Conservation (phyloP, 1,284 basidiomycete genomes). For the Amylostereum areolatum region DNA sequence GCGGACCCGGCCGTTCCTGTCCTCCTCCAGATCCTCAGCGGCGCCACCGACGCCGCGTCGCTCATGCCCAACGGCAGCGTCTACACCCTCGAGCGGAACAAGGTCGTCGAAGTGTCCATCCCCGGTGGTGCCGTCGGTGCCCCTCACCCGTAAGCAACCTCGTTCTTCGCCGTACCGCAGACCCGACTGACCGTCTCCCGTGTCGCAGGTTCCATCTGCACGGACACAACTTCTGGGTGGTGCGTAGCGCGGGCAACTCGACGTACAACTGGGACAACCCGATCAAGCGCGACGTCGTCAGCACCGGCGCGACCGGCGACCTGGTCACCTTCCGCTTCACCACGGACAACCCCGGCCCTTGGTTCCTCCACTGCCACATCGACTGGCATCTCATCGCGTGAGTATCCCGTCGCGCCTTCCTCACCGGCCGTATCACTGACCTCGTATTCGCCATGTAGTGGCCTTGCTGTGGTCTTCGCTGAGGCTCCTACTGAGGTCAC, state of each 20-base stretch:
- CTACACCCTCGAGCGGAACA: slow-evolving; percentile 17
- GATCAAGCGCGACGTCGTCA: slow-evolving; percentile 30
- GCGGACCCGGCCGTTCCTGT: slow-evolving; percentile 22
- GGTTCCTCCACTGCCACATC: slow-evolving; percentile 2
- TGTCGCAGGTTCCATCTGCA: slow-evolving; percentile 30
- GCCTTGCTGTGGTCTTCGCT: not conserved
- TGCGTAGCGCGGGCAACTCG: slow-evolving; percentile 25
- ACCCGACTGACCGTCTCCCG: not conserved
- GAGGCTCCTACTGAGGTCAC: not conserved
- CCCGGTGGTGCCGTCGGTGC: not conserved
- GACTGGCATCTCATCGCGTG: not conserved
- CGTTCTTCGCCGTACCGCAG: not conserved
- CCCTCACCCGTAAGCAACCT: not conserved
- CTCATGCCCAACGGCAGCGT: slow-evolving; percentile 34
- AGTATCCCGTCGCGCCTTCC: not conserved
- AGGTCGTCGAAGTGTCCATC: slow-evolving; percentile 5
- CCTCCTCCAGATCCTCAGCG: slow-evolving; percentile 38
- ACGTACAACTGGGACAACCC: slow-evolving; percentile 31
- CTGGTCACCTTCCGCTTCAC: slow-evolving; percentile 28
- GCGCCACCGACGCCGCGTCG: slow-evolving; percentile 25
- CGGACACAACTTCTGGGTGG: slow-evolving; percentile 28
- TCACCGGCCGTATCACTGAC: not conserved
- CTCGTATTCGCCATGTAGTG: not conserved
- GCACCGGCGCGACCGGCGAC: slow-evolving; percentile 23
- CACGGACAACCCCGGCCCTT: not conserved